Percentiles rank a stretch among this genome's conserved stretches.
phyloP scores from a whole-genome alignment of 768 basidiomycete genomes.

The Trametopsis cervina region DNA sequence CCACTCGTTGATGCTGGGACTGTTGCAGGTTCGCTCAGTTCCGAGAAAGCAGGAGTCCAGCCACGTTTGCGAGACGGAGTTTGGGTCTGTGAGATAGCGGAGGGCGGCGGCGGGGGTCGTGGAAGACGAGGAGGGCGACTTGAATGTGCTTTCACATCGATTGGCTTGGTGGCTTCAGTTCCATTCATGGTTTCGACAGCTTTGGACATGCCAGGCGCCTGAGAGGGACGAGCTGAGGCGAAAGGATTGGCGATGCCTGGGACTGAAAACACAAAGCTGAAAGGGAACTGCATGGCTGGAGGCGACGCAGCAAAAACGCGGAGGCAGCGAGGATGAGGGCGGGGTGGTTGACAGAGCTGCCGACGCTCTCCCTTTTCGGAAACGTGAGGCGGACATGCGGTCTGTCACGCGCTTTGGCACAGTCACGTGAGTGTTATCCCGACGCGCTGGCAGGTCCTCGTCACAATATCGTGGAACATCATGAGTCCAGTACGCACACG shows the following conservation, averaged over 20 bases:
- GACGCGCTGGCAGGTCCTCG: too few relatives aligned
- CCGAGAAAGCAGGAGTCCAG: constrained; percentile 61
- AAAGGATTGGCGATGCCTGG: constrained; percentile 69
- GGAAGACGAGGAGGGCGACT: constrained; percentile 7
- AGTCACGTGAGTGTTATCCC: too few relatives aligned
- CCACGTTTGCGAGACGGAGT: constrained; percentile 55
- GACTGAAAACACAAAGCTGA: constrained; percentile 62
- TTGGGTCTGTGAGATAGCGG: constrained; percentile 33
- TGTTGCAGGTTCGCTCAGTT: constrained; percentile 45
- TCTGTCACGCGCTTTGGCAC: too few relatives aligned
- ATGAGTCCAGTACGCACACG: too few relatives aligned
- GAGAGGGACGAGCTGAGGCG: constrained; percentile 19
- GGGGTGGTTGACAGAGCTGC: not conserved
- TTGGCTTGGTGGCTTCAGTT: constrained; percentile 22
- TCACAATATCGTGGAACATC: too few relatives aligned
- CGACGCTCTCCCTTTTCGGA: not conserved
- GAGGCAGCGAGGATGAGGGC: not conserved
- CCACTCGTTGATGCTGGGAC: constrained; percentile 50
- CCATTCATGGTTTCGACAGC: constrained; percentile 20
- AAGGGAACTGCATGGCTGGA: constrained; percentile 41
- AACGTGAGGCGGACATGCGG: not conserved
- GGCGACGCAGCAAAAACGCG: constrained; percentile 7
- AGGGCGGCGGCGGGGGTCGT: constrained; percentile 21
- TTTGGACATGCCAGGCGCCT: constrained; percentile 12
- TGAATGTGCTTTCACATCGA: constrained; percentile 9